Evolutionary conservation across 441 rosid genomes (phyloP), one percentile per base, ranked within the genome.

Genomic region (Sinapis alba): DNA sequence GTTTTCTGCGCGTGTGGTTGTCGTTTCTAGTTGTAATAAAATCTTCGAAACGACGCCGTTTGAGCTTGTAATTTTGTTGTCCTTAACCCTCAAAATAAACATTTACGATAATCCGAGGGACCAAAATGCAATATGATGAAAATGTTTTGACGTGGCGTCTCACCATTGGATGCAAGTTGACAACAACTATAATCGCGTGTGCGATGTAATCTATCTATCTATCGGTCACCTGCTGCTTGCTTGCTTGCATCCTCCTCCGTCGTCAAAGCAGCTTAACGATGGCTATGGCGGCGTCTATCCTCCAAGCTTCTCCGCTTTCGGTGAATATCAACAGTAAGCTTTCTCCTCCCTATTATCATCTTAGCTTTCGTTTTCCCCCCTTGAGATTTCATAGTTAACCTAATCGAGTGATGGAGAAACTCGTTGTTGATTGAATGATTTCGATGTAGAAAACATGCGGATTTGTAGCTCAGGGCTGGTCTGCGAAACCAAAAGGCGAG

Each of bases 241-340:
- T n/a, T n/a, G n/a, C n/a, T n/a, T n/a, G n/a, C n/a, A 30, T 11
- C 16, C 8, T 10, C 19, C 28, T 10, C 72, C 8, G 10, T 56
- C 64, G 81, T 72, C 30, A 62, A 62, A 72, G 64, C 65, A 28
- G 45, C 64, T 64, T 34, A 53, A 65, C 62, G 62, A 59, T 70
- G 72, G 64, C 71, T 57, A 72, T 71, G 79, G 62, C 79, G 78
- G 67, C 71, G 63, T 69, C 71, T 57, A 3, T 45, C 3, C 27
- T 71, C 76, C 61, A 58, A 26, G 66, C 60, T 53, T 63, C 67
- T 50, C 70, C 69, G 38, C 47, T 65, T 60, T 73, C 76, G 5
- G 2, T 77, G 65, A 71, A n/a, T 51, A 50, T 2, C 23, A 59
- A 60, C 18, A 65, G 80, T 77, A 60, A 10, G 76, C 58, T 71